These are phyloP conservation scores for Komagataella phaffii DNA, from an alignment of 805 yeast species.

Conservation along the genomic window DNA sequence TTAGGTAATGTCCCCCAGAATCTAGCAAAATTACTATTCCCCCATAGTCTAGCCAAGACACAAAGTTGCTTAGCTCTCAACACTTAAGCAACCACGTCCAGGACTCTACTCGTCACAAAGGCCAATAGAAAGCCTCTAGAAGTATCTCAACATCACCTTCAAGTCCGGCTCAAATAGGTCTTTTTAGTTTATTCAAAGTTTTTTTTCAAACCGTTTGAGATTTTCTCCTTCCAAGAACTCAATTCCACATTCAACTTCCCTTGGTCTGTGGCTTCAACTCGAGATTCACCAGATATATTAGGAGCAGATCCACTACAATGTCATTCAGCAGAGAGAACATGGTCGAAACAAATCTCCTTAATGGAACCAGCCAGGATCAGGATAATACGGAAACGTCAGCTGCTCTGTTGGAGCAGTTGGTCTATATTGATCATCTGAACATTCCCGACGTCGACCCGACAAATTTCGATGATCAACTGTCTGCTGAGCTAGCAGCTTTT, in stretches of 20 bases:
- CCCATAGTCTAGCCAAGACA: background rate
- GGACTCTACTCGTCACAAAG: background rate
- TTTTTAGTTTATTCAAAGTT: background rate
- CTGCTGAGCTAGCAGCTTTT: constrained; percentile 65
- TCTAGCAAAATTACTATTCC: background rate
- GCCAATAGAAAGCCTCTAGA: background rate
- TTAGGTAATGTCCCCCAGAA: background rate
- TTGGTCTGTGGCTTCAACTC: background rate
- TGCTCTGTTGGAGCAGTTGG: constrained; percentile 60
- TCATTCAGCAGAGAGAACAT: background rate
- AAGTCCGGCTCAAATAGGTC: background rate
- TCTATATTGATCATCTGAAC: constrained; percentile 59
- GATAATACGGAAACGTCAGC: constrained; percentile 20
- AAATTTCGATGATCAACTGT: constrained; percentile 35
- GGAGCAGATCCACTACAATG: background rate
- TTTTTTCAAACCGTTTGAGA: background rate
- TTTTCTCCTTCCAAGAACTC: background rate
- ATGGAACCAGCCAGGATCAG: background rate
- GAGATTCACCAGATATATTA: background rate
- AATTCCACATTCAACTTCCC: background rate
- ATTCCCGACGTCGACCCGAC: constrained; percentile 32
- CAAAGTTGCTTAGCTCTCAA: background rate
- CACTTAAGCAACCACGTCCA: background rate
- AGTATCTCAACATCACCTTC: background rate
- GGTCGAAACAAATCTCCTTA: background rate